phyloP scores from a whole-genome alignment of 2,329 filamentous ascomycete genomes.

The Thielaviopsis populi region DNA sequence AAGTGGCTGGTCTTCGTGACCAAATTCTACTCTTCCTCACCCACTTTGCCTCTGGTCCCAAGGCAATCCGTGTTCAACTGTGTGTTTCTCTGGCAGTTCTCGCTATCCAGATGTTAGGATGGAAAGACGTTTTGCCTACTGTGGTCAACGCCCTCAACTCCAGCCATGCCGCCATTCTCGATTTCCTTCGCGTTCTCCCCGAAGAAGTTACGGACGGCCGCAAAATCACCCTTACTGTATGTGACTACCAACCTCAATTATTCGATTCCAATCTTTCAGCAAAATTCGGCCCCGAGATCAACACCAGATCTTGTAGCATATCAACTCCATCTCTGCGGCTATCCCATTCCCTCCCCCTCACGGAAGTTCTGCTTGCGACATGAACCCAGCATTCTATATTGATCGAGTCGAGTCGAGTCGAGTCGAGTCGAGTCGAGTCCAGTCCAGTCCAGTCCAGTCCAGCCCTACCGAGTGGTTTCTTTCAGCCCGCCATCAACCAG shows the following conservation, averaged over 20 bases:
- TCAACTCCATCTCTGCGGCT: not conserved
- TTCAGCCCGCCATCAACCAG: not conserved
- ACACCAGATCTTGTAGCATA: conserved; percentile 4
- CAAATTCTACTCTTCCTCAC: conserved; percentile 72
- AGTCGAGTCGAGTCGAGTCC: conserved; percentile 1
- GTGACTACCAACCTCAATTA: conserved; percentile 42
- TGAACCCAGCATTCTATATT: not conserved
- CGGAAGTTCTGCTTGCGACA: conserved; percentile 3
- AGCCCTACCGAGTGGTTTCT: not conserved
- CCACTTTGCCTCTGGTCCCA: conserved; percentile 65
- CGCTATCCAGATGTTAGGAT: conserved; percentile 88
- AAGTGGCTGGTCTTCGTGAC: conserved; percentile 63
- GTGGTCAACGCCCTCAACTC: conserved; percentile 66
- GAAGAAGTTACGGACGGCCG: conserved; percentile 98
- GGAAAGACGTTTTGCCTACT: conserved; percentile 80
- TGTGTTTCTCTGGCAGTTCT: conserved; percentile 89
- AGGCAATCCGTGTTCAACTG: conserved; percentile 75
- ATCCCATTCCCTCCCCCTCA: not conserved
- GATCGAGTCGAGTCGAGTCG: conserved; percentile 8
- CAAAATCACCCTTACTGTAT: conserved; percentile 97
- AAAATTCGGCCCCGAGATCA: conserved; percentile 10
- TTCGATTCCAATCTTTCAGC: not conserved
- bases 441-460: too few species aligned
- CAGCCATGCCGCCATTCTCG: conserved; percentile 75
- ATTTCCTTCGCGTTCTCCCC: conserved; percentile 90